phyloP scores from a whole-genome alignment of 2,329 filamentous ascomycete genomes.

The Paecilomyces variotii region DNA sequence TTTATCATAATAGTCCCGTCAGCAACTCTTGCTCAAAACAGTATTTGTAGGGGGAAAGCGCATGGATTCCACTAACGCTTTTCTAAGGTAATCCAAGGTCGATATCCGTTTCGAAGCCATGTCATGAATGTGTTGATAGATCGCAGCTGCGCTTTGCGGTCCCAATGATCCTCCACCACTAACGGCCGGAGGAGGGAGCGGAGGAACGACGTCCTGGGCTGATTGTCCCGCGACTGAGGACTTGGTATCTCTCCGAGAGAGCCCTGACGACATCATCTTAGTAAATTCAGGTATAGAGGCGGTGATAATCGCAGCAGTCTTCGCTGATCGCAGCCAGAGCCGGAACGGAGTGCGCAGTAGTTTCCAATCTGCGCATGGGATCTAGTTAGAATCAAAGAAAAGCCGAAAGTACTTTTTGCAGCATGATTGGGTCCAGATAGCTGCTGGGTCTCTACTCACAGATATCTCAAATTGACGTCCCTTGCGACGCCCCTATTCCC shows the following conservation, averaged over 20 bases:
- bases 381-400: background rate
- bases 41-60: background rate
- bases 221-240: slow-evolving; percentile 19
- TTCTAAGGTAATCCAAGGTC: slow-evolving; percentile 84
- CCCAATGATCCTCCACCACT: slow-evolving; percentile 28
- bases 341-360: background rate
- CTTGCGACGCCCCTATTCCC: background rate
- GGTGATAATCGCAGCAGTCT: background rate
- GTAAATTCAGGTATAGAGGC: background rate
- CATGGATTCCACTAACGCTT: slow-evolving; percentile 57
- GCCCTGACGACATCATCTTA: slow-evolving; percentile 25
- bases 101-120: slow-evolving; percentile 86
- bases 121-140: slow-evolving; percentile 69
- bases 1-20: slow-evolving; percentile 28
- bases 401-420: background rate
- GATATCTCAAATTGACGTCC: background rate
- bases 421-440: background rate
- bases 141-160: slow-evolving; percentile 45
- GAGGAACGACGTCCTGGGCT: slow-evolving; percentile 10
- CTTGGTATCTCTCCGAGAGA: slow-evolving; percentile 29
- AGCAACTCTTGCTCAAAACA: slow-evolving; percentile 2
- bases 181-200: slow-evolving; percentile 22
- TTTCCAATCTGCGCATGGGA: background rate
- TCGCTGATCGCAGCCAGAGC: background rate
- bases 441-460: background rate